Evolutionary conservation across 495 filamentous ascomycete genomes (phyloP), one percentile per base, ranked within the genome.

Genomic region (Talaromyces liani): DNA sequence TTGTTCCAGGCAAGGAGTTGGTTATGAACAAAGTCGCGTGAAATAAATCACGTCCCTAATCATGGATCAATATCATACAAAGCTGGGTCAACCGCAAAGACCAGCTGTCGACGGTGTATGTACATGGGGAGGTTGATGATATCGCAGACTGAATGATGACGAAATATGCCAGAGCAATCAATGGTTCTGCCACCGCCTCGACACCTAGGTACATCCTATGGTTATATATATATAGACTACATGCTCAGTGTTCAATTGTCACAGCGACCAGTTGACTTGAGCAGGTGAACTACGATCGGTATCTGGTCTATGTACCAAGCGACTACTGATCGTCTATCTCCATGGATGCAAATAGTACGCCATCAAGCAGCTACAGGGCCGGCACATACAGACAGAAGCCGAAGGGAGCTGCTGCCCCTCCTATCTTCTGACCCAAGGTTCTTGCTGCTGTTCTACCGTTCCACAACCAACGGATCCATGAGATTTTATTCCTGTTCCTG

Each of bases 131-230:
- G 18, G n/a, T 49, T 49, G 45, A 47, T 54, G 22, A 27, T 20
- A 55, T 55, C 6, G n/a, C 45, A 49, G 51, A 29, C 25, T 55
- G 51, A 55, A 55, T 55, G 24, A 55, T 55, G 51, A 55, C 51
- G 51, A 29, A 55, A 55, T 55, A 55, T 7, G 18, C 8, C 16
- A 25, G 22, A 55, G 51, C 20, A 10, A 24, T 27, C 51, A 55
- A 3, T n/a, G 51, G 20, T 55, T 55, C 51, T 55, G 51, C 51
- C 51, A 55, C 51, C 51, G 51, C 51, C 51, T 55, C 10, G n/a
- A 53, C 14, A 14, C 49, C 18, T 20, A 27, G 27, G 22, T 24
- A 36, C 9, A 10, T 12, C 2, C 29, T 36, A 36, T 41, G 51
- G 14, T 2, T 55, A 55, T 27, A 29, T 49, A 36, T 41, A 10